Conservation (phyloP, 1,139 yeast species). For the Candida tropicalis region DNA sequence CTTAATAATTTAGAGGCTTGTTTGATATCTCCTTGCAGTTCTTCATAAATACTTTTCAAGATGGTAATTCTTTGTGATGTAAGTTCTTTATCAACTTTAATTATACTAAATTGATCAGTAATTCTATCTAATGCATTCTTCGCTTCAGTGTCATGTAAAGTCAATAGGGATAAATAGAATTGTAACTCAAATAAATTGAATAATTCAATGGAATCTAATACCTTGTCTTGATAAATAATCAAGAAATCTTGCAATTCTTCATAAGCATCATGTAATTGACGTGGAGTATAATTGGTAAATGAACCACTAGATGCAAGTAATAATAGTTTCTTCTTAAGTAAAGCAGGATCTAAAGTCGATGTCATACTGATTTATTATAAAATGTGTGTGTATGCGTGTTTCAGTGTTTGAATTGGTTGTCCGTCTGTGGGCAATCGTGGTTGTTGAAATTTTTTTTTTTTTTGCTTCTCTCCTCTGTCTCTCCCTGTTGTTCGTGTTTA, state of each 20-base stretch:
- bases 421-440: no score
- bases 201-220: slow-evolving; percentile 49
- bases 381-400: no score
- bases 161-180: slow-evolving; percentile 63
- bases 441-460: background rate
- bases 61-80: slow-evolving; percentile 57
- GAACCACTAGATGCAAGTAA: slow-evolving; percentile 34
- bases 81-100: slow-evolving; percentile 22
- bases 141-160: slow-evolving; percentile 75
- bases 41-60: slow-evolving; percentile 59
- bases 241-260: slow-evolving; percentile 37
- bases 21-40: slow-evolving; percentile 49
- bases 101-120: slow-evolving; percentile 61
- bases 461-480: no score
- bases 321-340: slow-evolving; percentile 28
- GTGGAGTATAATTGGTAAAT: slow-evolving; percentile 40
- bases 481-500: background rate
- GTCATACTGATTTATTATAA: background rate
- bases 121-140: slow-evolving; percentile 62
- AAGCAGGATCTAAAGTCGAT: slow-evolving; percentile 14
- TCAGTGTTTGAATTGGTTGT: no score
- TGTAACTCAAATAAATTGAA: slow-evolving; percentile 69
- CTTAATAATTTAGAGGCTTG: slow-evolving; percentile 42
- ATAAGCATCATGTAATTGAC: slow-evolving; percentile 33
- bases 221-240: slow-evolving; percentile 24